These are phyloP conservation scores for Tylopilus subfusipes DNA, from an alignment of 768 basidiomycete genomes.

Conservation along the genomic window DNA sequence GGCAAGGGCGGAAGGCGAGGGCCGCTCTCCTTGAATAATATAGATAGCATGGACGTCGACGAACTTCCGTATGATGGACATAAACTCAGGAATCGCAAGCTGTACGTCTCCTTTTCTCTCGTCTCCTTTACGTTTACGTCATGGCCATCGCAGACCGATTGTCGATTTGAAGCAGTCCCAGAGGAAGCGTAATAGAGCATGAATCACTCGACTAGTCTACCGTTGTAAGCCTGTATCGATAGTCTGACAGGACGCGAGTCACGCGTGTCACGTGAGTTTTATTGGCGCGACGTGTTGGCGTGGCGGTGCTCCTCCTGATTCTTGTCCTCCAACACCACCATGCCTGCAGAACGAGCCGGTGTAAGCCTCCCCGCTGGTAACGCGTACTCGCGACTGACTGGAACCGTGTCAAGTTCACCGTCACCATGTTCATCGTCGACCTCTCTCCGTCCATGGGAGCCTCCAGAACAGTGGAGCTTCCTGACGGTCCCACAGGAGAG, in stretches of 20 bases:
- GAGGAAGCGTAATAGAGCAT: constrained; percentile 60
- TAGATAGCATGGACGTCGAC: constrained; percentile 64
- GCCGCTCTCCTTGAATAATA: constrained; percentile 11
- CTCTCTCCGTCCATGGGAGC: constrained; percentile 82
- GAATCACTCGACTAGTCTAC: background rate
- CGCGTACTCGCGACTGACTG: background rate
- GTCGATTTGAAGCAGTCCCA: constrained; percentile 45
- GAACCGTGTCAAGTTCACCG: constrained; percentile 57
- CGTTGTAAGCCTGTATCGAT: constrained; percentile 7
- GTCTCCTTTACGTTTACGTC: background rate
- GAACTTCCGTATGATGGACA: constrained; percentile 47
- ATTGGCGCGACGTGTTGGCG: constrained; percentile 25
- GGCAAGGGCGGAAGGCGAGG: constrained; percentile 37
- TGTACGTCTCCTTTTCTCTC: constrained; percentile 32
- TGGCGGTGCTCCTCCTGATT: constrained; percentile 21
- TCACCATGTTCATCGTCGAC: constrained; percentile 88
- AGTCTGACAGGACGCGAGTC: constrained; percentile 1
- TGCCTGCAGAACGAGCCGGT: constrained; percentile 79
- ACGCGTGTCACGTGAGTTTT: constrained; percentile 32
- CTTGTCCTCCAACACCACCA: constrained; percentile 32
- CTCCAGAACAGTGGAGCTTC: constrained; percentile 51
- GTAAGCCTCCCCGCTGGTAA: constrained; percentile 39
- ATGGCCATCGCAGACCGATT: constrained; percentile 24
- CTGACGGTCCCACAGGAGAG: constrained; percentile 51
- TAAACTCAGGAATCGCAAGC: constrained; percentile 57